These are phyloP conservation scores for Penicillium pulvis DNA, from an alignment of 495 filamentous ascomycete genomes.

Conservation along the genomic window DNA sequence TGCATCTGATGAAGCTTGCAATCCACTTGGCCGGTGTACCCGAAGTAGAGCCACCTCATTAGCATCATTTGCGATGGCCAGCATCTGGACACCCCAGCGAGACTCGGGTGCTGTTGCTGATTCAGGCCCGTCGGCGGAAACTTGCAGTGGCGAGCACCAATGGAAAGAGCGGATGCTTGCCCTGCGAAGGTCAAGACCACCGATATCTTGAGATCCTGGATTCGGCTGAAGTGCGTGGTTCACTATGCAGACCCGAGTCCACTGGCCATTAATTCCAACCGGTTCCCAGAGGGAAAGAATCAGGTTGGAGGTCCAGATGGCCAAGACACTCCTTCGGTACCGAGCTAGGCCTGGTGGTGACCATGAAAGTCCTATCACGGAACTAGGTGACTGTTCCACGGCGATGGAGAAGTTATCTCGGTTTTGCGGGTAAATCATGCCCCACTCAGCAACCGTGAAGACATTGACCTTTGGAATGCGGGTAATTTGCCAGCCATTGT, in stretches of 20 bases:
- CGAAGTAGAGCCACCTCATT: constrained; percentile 43
- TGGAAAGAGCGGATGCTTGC: constrained; percentile 43
- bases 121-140: constrained; percentile 14
- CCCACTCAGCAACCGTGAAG: constrained; percentile 58
- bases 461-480: constrained; percentile 48
- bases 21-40: constrained; percentile 10
- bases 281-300: constrained; percentile 51
- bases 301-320: constrained; percentile 61
- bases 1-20: constrained; percentile 1
- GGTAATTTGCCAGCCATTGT: constrained; percentile 38
- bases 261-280: constrained; percentile 37
- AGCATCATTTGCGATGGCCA: constrained; percentile 44
- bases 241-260: constrained; percentile 47
- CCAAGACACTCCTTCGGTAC: constrained; percentile 59
- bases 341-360: constrained; percentile 61
- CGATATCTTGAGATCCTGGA: constrained; percentile 19
- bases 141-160: constrained; percentile 42
- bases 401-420: constrained; percentile 59
- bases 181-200: constrained; percentile 24
- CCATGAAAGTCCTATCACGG: constrained; percentile 57
- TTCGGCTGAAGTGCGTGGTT: constrained; percentile 38
- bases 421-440: constrained; percentile 44
- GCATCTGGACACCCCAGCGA: constrained; percentile 46
- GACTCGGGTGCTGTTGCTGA: constrained; percentile 22
- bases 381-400: constrained; percentile 61